Conservation (phyloP, 208 protist species). For the Trypanosoma brucei region DNA sequence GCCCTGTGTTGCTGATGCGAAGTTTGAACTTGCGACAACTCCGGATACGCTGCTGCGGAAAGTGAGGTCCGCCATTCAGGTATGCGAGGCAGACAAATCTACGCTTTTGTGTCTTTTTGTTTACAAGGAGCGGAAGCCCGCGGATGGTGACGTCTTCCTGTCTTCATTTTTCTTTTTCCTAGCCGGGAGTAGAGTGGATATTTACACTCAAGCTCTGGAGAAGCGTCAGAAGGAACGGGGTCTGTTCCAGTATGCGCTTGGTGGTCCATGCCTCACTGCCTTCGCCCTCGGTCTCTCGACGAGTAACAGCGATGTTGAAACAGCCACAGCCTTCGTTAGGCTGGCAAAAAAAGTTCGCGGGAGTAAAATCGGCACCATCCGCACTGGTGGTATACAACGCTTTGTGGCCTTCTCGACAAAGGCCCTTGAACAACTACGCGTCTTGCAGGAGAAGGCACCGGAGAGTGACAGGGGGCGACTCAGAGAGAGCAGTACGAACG, state of each 20-base stretch:
- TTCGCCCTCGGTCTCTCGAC: slow-evolving; percentile 36
- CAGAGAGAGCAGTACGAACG: slow-evolving; percentile 17
- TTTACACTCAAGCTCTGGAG: slow-evolving; percentile 28
- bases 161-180: slow-evolving; percentile 39
- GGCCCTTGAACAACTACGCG: slow-evolving; percentile 29
- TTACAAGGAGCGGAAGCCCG: slow-evolving; percentile 26
- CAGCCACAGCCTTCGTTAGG: slow-evolving; percentile 19
- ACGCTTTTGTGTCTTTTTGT: slow-evolving; percentile 27
- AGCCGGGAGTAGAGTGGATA: slow-evolving; percentile 21
- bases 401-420: slow-evolving; percentile 41
- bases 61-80: slow-evolving; percentile 28
- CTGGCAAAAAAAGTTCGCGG: slow-evolving; percentile 24
- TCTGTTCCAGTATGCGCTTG: slow-evolving; percentile 44
- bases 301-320: slow-evolving; percentile 16
- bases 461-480: slow-evolving; percentile 24
- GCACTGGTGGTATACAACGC: slow-evolving; percentile 36
- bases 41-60: slow-evolving; percentile 28
- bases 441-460: slow-evolving; percentile 15
- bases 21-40: slow-evolving; percentile 23
- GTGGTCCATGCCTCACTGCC: slow-evolving; percentile 45
- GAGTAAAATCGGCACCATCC: slow-evolving; percentile 30
- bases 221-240: slow-evolving; percentile 21
- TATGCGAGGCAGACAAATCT: slow-evolving; percentile 34
- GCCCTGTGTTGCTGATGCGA: slow-evolving; percentile 29
- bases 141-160: slow-evolving; percentile 41